These are phyloP conservation scores for Amanita rubescens DNA, from an alignment of 768 basidiomycete genomes.

Conservation along the genomic window DNA sequence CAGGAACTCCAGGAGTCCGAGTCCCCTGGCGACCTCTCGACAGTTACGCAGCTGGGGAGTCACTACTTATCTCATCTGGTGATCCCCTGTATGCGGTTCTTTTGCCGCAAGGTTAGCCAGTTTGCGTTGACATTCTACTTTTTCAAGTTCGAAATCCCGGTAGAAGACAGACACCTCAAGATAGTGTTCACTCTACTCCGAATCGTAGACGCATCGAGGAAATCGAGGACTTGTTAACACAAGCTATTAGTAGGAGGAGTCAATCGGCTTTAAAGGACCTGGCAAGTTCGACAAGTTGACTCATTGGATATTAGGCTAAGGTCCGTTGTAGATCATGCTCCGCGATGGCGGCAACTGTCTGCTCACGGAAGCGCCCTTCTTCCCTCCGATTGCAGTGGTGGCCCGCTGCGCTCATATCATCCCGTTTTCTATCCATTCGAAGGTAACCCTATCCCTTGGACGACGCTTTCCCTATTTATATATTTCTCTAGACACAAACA, in stretches of 20 bases:
- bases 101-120: neutral
- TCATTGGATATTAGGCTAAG: neutral
- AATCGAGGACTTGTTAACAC: conserved; percentile 8
- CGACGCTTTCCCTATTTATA: neutral
- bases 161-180: conserved; percentile 9
- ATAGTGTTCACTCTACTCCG: conserved; percentile 8
- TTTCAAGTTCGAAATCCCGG: conserved; percentile 10
- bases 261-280: conserved; percentile 13
- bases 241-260: conserved; percentile 8
- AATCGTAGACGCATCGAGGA: conserved; percentile 5
- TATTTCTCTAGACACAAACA: conserved; percentile 2
- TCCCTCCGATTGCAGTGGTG: conserved; percentile 3
- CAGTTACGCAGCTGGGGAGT: conserved; percentile 1
- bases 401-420: conserved; percentile 7
- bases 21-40: conserved; percentile 1
- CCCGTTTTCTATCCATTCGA: conserved; percentile 5
- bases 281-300: conserved; percentile 4
- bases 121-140: neutral
- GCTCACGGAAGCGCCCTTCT: conserved; percentile 1
- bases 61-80: conserved; percentile 5
- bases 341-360: conserved; percentile 4
- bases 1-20: neutral
- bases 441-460: neutral
- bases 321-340: neutral
- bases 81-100: conserved; percentile 9